Percentiles rank a stretch among this genome's conserved stretches.
phyloP scores from a whole-genome alignment of 2,329 filamentous ascomycete genomes.

The Thelonectria blattea region DNA sequence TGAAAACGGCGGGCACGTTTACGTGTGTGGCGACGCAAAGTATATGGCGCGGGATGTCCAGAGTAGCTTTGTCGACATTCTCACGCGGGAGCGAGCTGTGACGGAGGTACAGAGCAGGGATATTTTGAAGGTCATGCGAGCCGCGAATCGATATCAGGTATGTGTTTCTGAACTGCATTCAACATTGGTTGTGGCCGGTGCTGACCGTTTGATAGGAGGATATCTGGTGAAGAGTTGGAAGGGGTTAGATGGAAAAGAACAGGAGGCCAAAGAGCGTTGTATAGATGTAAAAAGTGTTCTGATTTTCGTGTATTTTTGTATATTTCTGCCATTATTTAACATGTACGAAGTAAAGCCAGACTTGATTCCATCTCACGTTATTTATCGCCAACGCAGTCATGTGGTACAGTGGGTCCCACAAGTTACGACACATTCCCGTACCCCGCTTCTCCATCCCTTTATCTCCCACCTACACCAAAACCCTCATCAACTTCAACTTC shows the following conservation, averaged over 20 bases:
- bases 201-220: slow-evolving; percentile 61
- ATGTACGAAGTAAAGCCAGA: no score
- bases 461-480: no score
- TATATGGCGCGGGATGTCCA: slow-evolving; percentile 98
- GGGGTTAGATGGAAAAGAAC: background rate
- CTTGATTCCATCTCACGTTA: no score
- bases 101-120: slow-evolving; percentile 90
- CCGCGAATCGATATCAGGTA: slow-evolving; percentile 94
- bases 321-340: background rate
- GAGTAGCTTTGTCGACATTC: slow-evolving; percentile 80
- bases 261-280: background rate
- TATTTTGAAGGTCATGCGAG: slow-evolving; percentile 94
- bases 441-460: no score
- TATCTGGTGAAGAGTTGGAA: slow-evolving; percentile 64
- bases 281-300: background rate
- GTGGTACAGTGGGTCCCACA: no score
- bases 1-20: slow-evolving; percentile 87
- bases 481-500: no score
- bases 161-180: slow-evolving; percentile 30
- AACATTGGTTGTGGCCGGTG: background rate
- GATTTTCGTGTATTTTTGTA: background rate
- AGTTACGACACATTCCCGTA: no score
- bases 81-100: slow-evolving; percentile 81
- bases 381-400: no score
- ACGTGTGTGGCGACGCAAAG: slow-evolving; percentile 96